Evolutionary conservation across 1,139 yeast species (phyloP).

Genomic region (Blastobotrys raffinosifermentans): DNA sequence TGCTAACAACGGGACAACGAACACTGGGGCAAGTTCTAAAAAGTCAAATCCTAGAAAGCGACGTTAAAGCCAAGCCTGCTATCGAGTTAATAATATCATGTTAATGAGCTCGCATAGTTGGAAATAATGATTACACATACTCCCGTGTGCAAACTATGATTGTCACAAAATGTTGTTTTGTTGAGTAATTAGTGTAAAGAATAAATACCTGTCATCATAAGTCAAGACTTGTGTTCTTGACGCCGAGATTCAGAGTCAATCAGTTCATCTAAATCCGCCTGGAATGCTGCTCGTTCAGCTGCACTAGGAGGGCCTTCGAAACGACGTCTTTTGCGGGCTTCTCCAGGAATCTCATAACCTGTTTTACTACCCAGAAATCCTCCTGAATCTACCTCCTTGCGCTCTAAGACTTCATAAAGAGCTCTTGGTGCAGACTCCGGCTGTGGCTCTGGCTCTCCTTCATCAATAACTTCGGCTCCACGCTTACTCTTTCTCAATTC

Average conservation of each 20-base stretch:
- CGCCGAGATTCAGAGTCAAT: constrained; percentile 6
- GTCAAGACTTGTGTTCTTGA: background rate
- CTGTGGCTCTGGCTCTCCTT: constrained; percentile 7
- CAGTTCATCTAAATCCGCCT: constrained; percentile 10
- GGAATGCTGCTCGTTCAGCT: constrained; percentile 8
- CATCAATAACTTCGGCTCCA: constrained; percentile 8
- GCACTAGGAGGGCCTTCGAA: constrained; percentile 13
- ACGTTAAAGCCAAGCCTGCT: no score
- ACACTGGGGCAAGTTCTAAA: background rate
- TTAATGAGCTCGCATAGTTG: no score
- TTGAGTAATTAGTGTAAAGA: no score
- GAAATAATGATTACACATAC: no score
- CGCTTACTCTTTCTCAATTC: constrained; percentile 22
- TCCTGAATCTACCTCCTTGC: constrained; percentile 23
- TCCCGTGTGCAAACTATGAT: no score
- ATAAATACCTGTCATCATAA: background rate
- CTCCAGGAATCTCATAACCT: constrained; percentile 21
- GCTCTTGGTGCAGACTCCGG: constrained; percentile 15
- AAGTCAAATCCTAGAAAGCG: background rate
- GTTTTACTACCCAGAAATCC: constrained; percentile 23
- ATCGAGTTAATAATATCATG: no score
- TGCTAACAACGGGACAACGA: no score
- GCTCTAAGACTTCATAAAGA: constrained; percentile 42
- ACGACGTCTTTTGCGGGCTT: constrained; percentile 14
- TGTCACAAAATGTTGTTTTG: no score